Evolutionary conservation across 192 early-diverging fungal genomes (phyloP), one percentile per base, ranked within the genome.

Genomic region (Rhizophlyctis rosea): DNA sequence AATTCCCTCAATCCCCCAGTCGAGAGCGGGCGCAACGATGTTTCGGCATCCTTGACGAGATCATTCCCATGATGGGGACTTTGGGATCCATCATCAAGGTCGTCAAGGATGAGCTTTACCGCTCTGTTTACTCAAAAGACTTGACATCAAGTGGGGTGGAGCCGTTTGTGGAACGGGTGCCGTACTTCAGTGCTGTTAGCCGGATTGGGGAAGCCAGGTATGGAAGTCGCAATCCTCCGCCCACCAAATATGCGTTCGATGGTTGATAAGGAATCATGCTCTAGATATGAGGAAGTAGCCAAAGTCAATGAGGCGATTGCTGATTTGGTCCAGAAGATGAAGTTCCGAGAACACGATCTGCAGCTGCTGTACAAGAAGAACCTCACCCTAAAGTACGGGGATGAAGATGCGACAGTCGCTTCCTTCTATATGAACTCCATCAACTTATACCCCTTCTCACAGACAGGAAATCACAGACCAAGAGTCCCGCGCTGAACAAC

Each of bases 271-370:
- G n/a, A n/a, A n/a, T n/a, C n/a, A n/a, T n/a, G 47, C 24, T 1
- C 0, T 59, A 75, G 74, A 32, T 39, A 34, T 16, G 67, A 71
- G 32, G 66, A 73, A 34, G 51, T 47, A 18, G 62, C 57, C n/a
- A 65, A 70, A 49, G 69, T 55, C 23, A 57, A 51, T 34, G 68
- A 77, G 14, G 31, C 66, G 1, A 50, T 76, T 7, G 48, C 65
- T 0, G 75, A 75, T 29, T 33, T 78, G 4, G 27, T 63, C 23
- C 76, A 81, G 50, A 72, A 75, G 49, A 39, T 81, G 28, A 75
- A 72, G 36, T 81, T 81, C 48, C 61, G 71, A 3, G 79, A 81
- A n/a, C 64, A 81, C 25, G 79, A 81, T 69, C 29, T 76, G 24
- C 70, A 81, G 47, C 67, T 81, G 39, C 57, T 76, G 14, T 68